These are phyloP conservation scores for Dianthus caryophyllus DNA, from an alignment of 148 eudicot genomes.

Conservation along the genomic window DNA sequence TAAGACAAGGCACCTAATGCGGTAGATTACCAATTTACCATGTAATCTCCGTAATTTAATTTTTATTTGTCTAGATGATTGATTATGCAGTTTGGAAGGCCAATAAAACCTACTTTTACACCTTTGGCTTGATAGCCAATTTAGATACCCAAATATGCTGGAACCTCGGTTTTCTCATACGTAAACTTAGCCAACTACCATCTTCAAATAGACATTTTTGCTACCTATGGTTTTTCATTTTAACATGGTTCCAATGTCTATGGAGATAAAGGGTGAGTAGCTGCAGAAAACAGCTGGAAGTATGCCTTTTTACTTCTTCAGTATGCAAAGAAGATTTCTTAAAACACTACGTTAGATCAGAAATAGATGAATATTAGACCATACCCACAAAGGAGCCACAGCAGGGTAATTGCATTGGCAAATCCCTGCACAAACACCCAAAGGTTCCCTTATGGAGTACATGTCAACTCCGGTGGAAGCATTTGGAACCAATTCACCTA, in stretches of 20 bases:
- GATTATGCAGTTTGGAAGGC: too few relatives aligned
- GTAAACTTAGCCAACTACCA: neutral
- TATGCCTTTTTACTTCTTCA: neutral
- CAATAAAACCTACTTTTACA: too few relatives aligned
- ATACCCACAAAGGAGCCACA: slow-evolving; percentile 54
- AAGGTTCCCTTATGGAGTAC: slow-evolving; percentile 57
- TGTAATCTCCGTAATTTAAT: too few relatives aligned
- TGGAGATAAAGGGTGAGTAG: neutral
- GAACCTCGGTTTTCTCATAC: neutral
- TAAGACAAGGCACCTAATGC: too few relatives aligned
- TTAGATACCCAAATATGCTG: too few relatives aligned
- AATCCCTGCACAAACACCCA: slow-evolving; percentile 78
- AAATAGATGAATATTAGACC: slow-evolving; percentile 13
- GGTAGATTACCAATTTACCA: too few relatives aligned
- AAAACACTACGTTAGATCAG: neutral
- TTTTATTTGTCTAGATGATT: too few relatives aligned
- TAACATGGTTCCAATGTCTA: too few relatives aligned
- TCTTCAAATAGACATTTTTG: neutral
- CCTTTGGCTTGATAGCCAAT: too few relatives aligned
- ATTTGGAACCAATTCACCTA: slow-evolving; percentile 52
- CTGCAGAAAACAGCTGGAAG: neutral
- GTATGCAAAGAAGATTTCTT: neutral
- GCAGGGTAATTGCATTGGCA: slow-evolving; percentile 53
- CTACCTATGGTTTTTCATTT: too few relatives aligned
- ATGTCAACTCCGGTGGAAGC: slow-evolving; percentile 46